phyloP scores from a whole-genome alignment of 257 asterid species.

The Dorcoceras hygrometricum region DNA sequence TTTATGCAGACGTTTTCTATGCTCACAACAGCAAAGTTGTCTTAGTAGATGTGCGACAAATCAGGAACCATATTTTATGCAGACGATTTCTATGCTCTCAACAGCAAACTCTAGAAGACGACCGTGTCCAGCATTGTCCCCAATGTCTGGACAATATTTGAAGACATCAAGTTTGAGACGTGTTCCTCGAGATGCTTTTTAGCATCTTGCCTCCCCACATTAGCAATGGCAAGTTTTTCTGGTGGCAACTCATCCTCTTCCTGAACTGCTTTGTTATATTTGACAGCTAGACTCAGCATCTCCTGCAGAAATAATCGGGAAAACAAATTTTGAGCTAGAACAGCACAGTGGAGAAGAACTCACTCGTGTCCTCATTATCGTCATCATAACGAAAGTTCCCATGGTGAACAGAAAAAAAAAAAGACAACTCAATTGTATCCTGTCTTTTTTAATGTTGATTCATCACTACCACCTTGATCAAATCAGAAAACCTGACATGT shows the following conservation, averaged over 20 bases:
- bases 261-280: constrained; percentile 94
- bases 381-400: background rate
- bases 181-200: constrained; percentile 98
- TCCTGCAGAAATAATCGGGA: constrained; percentile 51
- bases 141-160: constrained; percentile 84
- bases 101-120: constrained; percentile 50
- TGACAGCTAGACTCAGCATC: constrained; percentile 72
- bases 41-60: too few species aligned
- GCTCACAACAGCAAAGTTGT: background rate
- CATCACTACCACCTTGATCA: background rate
- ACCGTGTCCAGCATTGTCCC: constrained; percentile 96
- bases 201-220: constrained; percentile 95
- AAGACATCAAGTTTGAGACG: constrained; percentile 89
- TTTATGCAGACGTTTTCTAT: background rate
- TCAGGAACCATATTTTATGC: background rate
- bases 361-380: too few species aligned
- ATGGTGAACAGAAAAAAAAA: background rate
- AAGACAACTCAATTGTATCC: too few species aligned
- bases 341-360: background rate
- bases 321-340: background rate
- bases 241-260: constrained; percentile 95
- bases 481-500: constrained; percentile 6
- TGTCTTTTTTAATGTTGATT: background rate
- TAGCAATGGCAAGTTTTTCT: constrained; percentile 86
- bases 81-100: background rate